phyloP scores from a whole-genome alignment of 140 eudicot genomes.

The Stevia rebaudiana region DNA sequence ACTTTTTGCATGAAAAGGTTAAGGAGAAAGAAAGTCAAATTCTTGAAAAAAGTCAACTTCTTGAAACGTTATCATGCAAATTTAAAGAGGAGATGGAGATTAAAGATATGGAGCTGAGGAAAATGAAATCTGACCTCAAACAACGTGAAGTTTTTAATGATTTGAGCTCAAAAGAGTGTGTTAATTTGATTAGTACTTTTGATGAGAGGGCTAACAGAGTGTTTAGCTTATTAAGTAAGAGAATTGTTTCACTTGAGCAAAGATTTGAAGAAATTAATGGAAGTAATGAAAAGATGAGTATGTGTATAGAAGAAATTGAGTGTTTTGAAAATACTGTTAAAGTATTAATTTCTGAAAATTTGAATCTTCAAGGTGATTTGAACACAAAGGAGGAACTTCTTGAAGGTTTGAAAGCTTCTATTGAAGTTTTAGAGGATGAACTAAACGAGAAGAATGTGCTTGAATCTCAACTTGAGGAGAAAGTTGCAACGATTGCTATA shows the following conservation, averaged over 20 bases:
- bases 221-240: constrained; percentile 21
- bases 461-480: constrained; percentile 60
- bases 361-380: constrained; percentile 49
- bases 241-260: constrained; percentile 27
- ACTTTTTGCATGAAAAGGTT: constrained; percentile 4
- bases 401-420: constrained; percentile 37
- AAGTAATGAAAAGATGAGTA: constrained; percentile 26
- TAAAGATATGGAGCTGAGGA: constrained; percentile 36
- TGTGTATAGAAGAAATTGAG: constrained; percentile 36
- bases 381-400: constrained; percentile 65
- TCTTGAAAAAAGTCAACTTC: constrained; percentile 35
- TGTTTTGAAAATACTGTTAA: constrained; percentile 41
- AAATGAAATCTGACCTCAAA: constrained; percentile 35
- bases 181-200: constrained; percentile 22
- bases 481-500: constrained; percentile 32
- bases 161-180: constrained; percentile 28
- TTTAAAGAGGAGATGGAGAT: constrained; percentile 35
- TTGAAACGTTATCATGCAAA: constrained; percentile 29
- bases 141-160: constrained; percentile 30
- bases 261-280: constrained; percentile 35
- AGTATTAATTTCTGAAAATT: constrained; percentile 38
- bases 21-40: constrained; percentile 33
- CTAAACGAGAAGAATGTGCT: constrained; percentile 49
- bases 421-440: constrained; percentile 39
- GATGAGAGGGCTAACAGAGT: constrained; percentile 29